A percentile compares a stretch with the other conserved stretches of the same genome.
phyloP scores from a whole-genome alignment of 192 early-diverging fungal genomes.

The Jimgerdemannia lactiflua region DNA sequence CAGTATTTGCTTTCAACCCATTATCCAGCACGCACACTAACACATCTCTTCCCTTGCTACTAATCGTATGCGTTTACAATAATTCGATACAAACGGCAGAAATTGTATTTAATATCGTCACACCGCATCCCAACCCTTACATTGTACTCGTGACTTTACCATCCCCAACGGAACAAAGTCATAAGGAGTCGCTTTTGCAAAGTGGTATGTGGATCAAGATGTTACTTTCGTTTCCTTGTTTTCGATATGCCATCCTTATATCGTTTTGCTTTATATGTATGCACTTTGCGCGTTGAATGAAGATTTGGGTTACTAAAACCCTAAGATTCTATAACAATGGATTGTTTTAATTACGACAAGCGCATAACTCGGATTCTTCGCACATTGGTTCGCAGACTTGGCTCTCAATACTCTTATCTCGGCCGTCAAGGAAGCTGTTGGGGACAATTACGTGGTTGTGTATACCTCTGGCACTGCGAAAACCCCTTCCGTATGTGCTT shows the following conservation, averaged over 20 bases:
- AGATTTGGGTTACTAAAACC: too few species aligned
- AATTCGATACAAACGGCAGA: neutral
- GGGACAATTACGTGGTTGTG: slow-evolving; percentile 28
- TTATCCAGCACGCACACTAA: too few species aligned
- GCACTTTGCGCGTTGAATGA: too few species aligned
- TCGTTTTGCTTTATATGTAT: too few species aligned
- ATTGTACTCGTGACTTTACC: slow-evolving; percentile 15
- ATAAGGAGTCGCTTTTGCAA: slow-evolving; percentile 12
- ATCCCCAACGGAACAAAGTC: slow-evolving; percentile 9
- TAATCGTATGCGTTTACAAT: too few species aligned
- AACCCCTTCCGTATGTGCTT: slow-evolving; percentile 6
- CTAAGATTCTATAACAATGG: too few species aligned
- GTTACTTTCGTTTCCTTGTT: neutral
- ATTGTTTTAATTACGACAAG: neutral
- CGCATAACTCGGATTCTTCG: neutral
- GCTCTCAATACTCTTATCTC: slow-evolving; percentile 16
- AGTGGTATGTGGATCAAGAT: slow-evolving; percentile 20
- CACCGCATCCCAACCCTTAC: neutral
- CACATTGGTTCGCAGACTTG: slow-evolving; percentile 12
- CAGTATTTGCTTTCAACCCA: neutral
- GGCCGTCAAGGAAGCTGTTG: slow-evolving; percentile 9
- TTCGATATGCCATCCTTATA: neutral
- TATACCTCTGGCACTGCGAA: slow-evolving; percentile 34
- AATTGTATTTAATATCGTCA: neutral
- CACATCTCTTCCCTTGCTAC: too few species aligned